Evolutionary conservation across 495 filamentous ascomycete species (phyloP).

Genomic region (Haplographium delicatum): DNA sequence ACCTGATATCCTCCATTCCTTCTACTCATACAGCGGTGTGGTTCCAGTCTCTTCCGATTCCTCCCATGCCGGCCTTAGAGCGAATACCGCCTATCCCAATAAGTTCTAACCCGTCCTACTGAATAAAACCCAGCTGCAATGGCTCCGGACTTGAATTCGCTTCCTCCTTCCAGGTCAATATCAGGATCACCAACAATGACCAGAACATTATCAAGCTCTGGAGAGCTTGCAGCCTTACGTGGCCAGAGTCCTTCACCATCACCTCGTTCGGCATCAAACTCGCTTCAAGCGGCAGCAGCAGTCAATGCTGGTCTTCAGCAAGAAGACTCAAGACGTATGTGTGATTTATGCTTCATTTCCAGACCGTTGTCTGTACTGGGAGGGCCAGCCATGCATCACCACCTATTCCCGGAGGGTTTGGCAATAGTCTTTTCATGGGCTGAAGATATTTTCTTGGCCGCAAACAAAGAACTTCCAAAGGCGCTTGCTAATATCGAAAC

Average conservation of each 20-base stretch:
- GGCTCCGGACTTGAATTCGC: slow-evolving; percentile 72
- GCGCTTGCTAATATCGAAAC: slow-evolving; percentile 4
- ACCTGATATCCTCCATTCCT: no score
- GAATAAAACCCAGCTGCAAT: slow-evolving; percentile 29
- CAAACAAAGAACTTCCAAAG: no score
- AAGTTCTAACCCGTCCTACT: slow-evolving; percentile 16
- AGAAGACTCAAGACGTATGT: slow-evolving; percentile 49
- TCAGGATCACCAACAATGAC: slow-evolving; percentile 41
- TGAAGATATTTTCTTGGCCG: no score
- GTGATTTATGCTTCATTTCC: neutral
- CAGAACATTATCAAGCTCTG: slow-evolving; percentile 29
- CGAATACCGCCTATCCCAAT: no score
- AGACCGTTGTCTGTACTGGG: neutral
- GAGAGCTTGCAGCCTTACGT: slow-evolving; percentile 28
- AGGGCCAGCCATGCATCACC: neutral
- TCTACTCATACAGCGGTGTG: no score
- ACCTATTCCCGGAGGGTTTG: neutral
- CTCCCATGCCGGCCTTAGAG: slow-evolving; percentile 10
- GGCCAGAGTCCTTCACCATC: slow-evolving; percentile 46
- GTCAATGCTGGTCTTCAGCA: slow-evolving; percentile 66
- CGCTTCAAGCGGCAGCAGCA: slow-evolving; percentile 61
- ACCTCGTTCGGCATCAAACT: slow-evolving; percentile 55
- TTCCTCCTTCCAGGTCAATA: slow-evolving; percentile 51
- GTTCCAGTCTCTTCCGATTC: slow-evolving; percentile 7
- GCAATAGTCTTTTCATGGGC: no score